A percentile compares a stretch with the other conserved stretches of the same genome.
These are phyloP conservation scores for Trichoderma brevicompactum DNA, from an alignment of 2,329 filamentous ascomycete species.

Conservation along the genomic window DNA sequence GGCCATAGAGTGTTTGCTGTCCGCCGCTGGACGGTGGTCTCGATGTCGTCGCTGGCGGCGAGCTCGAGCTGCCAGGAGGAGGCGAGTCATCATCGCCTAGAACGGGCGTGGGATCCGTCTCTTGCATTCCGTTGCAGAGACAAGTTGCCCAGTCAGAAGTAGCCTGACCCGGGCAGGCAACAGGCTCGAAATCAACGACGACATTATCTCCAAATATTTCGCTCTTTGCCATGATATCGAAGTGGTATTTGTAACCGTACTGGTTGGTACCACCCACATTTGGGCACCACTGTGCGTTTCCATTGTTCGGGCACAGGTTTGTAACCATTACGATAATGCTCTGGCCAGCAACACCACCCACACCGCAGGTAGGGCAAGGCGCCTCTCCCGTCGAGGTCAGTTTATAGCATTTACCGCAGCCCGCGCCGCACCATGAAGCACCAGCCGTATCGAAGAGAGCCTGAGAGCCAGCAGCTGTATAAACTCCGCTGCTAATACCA, in stretches of 20 bases:
- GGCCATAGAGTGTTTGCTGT: conserved; percentile 36
- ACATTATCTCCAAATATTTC: conserved; percentile 19
- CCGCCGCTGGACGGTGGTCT: conserved; percentile 3
- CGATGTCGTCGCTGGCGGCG: not conserved
- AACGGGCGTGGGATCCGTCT: conserved; percentile 11
- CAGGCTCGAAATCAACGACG: conserved; percentile 22
- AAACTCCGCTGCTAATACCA: conserved; percentile 18
- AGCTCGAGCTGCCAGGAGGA: not conserved
- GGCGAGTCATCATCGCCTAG: not conserved
- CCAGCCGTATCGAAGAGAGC: conserved; percentile 20
- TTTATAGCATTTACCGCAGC: conserved; percentile 22
- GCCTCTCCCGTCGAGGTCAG: conserved; percentile 18
- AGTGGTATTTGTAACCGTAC: conserved; percentile 23
- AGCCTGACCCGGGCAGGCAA: conserved; percentile 15
- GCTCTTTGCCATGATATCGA: conserved; percentile 20
- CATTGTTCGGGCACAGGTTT: conserved; percentile 22
- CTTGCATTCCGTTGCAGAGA: conserved; percentile 6
- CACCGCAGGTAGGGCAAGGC: conserved; percentile 14
- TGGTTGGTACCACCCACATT: conserved; percentile 15
- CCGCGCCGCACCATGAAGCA: conserved; percentile 19
- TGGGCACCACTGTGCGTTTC: conserved; percentile 19
- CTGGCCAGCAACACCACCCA: conserved; percentile 18
- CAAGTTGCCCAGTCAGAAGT: conserved; percentile 12
- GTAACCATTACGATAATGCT: conserved; percentile 24
- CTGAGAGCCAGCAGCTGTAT: conserved; percentile 21